Evolutionary conservation across 345 rosid genomes (phyloP), one percentile per base, ranked within the genome.

Genomic region (Melaleuca alternifolia): DNA sequence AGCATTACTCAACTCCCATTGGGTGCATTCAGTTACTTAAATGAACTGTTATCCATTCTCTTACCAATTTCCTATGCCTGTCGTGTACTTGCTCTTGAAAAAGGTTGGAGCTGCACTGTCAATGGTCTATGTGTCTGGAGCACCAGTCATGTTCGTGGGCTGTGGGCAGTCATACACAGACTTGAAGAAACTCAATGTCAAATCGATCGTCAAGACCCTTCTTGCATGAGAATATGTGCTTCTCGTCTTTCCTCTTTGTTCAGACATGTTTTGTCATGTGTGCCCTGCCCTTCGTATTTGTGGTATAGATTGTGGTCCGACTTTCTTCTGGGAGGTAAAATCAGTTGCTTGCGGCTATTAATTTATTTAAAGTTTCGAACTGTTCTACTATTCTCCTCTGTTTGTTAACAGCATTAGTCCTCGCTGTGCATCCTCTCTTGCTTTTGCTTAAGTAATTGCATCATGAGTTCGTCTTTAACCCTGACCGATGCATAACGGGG

Each of bases 141-240:
- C 99, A 30, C 99, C 99, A 2, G 99, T 97, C 56, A 97, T 97
- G 99, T 97, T 97, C 15, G 97, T 97, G n/a, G 99, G 99, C 44
- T 97, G 99, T 23, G 99, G 99, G 26, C 99, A 96, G 91, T 95
- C 98, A 1, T 97, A 97, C 87, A 95, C 99, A 3, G 99, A 97
- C 88, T 92, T 97, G 84, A 96, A 96, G 93, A 97, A 95, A 91
- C 94, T 97, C 62, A 95, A 97, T 52, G 99, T 95, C 84, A 97
- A 96, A 84, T 88, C 97, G 11, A 96, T 98, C 11, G 98, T 94
- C 57, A 96, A 97, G 93, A 97, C 96, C 59, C 99, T 97, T 83
- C 95, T 97, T 89, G 95, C 95, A 88, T 97, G 94, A 96, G 46
- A 46, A 54, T 20, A 14, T 4, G 21, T 51, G 54, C 84, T 82